These are phyloP conservation scores for Spergularia marina DNA, from an alignment of 148 eudicot species.

Conservation along the genomic window DNA sequence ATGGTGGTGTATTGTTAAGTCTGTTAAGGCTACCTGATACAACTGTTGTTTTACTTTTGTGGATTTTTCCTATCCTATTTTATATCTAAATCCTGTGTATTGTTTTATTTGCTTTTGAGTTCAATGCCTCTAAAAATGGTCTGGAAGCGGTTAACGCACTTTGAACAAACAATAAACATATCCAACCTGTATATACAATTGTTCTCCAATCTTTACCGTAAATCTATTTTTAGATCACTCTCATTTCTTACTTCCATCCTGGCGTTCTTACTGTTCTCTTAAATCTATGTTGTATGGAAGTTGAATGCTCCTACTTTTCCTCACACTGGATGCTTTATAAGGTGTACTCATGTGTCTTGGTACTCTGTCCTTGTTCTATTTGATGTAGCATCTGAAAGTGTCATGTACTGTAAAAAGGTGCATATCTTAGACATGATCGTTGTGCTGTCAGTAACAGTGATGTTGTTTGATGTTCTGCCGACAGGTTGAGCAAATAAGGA, in stretches of 20 bases:
- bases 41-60: background rate
- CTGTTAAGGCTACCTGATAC: background rate
- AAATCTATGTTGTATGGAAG: background rate
- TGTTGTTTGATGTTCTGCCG: constrained; percentile 14
- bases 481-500: constrained; percentile 98
- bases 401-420: background rate
- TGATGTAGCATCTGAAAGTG: background rate
- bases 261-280: too few relatives aligned
- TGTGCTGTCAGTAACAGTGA: background rate
- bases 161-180: constrained; percentile 70
- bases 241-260: background rate
- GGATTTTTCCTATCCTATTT: background rate
- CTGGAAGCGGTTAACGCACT: constrained; percentile 82
- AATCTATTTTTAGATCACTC: background rate
- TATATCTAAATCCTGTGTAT: background rate
- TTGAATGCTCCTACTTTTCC: background rate
- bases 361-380: background rate
- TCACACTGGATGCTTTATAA: background rate
- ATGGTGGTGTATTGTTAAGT: background rate
- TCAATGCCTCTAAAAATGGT: constrained; percentile 33
- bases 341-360: background rate
- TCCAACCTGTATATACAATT: constrained; percentile 75
- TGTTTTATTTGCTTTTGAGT: background rate
- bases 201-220: background rate
- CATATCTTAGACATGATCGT: background rate